Conservation (phyloP, 768 basidiomycete species). For the Tremella fuciformis region DNA sequence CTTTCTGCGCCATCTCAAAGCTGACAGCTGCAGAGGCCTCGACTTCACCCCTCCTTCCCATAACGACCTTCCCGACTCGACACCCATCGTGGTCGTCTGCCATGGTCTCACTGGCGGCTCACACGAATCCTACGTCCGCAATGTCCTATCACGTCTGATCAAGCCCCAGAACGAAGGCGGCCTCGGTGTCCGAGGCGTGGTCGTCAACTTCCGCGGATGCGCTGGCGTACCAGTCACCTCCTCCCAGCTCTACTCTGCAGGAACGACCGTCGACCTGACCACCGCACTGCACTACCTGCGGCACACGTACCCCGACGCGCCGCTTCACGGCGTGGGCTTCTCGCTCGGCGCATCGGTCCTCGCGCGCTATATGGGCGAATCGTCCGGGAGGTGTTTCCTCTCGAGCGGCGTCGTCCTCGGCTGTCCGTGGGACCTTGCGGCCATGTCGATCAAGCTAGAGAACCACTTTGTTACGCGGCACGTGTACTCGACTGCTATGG, state of each 20-base stretch:
- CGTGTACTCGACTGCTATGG: constrained; percentile 48
- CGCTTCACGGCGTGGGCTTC: constrained; percentile 82
- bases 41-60: constrained; percentile 44
- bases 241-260: constrained; percentile 68
- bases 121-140: constrained; percentile 84
- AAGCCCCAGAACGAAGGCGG: constrained; percentile 73
- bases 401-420: constrained; percentile 43
- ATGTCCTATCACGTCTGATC: constrained; percentile 71
- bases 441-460: constrained; percentile 49
- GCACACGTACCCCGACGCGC: constrained; percentile 69
- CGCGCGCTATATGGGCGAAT: constrained; percentile 82
- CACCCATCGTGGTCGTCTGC: constrained; percentile 46
- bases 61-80: constrained; percentile 17
- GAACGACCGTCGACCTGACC: constrained; percentile 83
- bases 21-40: constrained; percentile 29
- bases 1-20: neutral
- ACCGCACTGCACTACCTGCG: constrained; percentile 74
- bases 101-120: constrained; percentile 50
- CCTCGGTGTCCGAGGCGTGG: constrained; percentile 67
- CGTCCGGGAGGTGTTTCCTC: constrained; percentile 56
- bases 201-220: constrained; percentile 48
- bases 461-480: constrained; percentile 32
- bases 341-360: constrained; percentile 90
- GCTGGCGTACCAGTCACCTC: constrained; percentile 80
- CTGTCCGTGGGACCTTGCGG: constrained; percentile 47